Evolutionary conservation across 371 early-diverging fungal species (phyloP), one percentile per base, ranked within the genome.

Genomic region (Phascolomyces articulosus): DNA sequence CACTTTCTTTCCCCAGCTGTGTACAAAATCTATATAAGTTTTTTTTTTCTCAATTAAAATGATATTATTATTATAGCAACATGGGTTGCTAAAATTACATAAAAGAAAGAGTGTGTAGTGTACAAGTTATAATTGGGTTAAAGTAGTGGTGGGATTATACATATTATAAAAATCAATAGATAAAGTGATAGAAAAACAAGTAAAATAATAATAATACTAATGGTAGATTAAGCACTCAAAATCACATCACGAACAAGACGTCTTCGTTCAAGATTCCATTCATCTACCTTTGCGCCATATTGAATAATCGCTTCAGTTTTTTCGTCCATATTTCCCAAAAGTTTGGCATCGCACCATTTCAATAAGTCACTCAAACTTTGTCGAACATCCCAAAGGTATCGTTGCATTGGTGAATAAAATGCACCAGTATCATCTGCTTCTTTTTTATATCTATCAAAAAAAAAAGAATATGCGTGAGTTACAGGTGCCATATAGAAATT

Each of bases 321-420:
- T 18, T 29, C 34, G 28, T 69, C 64, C 62, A 69, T 61, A 29
- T 63, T 41, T 6, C 49, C 63, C 15, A 66, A 20, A 18, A 60
- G 58, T 51, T 58, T 40, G 9, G 49, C 53, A 41, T 71, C 69
- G 29, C 66, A 68, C 75, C 75, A 74, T 55, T 60, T 51, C 4
- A 63, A 20, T 26, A 74, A 34, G 8, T 68, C 64, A 2, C 38
- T 55, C 3, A 74, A n/a, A 18, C 60, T 55, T 2, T 60, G 56
- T 15, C 79, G 78, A 1, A 79, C 73, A 62, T 79, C 80, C 83
- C 83, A 83, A 26, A 83, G 63, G 40, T 78, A 83, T 40, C 67
- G 65, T 55, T 83, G 83, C 73, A 79, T 74, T 29, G 83, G 80
- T 3, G 80, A 75, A 63, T 79, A 83, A 28, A 68, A 75, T n/a